Evolutionary conservation across 768 basidiomycete species (phyloP).

Genomic region (Mycena filopes): DNA sequence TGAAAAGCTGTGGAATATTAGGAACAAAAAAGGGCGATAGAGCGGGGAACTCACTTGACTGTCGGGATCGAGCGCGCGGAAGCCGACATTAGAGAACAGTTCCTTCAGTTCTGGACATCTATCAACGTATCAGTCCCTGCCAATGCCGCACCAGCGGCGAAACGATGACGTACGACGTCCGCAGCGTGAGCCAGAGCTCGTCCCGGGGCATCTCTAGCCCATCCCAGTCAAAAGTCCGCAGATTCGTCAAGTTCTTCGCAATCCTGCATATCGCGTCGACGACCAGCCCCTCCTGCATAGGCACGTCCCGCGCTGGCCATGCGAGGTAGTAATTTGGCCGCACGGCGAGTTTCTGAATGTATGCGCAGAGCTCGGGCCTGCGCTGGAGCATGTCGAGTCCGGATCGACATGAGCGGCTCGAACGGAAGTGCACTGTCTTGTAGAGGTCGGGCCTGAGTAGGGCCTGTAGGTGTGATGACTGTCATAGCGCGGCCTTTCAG

Average conservation of each 20-base stretch:
- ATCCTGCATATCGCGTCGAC: constrained; percentile 46
- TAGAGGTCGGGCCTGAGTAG: constrained; percentile 51
- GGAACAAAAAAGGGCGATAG: background rate
- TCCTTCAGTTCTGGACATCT: constrained; percentile 57
- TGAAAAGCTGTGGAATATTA: constrained; percentile 46
- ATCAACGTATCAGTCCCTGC: constrained; percentile 5
- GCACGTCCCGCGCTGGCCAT: constrained; percentile 57
- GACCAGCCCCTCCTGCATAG: constrained; percentile 55
- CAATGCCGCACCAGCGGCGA: constrained; percentile 4
- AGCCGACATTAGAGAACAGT: constrained; percentile 58
- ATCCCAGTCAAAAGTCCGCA: constrained; percentile 64
- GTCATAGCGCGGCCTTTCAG: constrained; percentile 15
- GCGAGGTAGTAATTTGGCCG: constrained; percentile 64
- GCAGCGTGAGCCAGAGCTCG: constrained; percentile 53
- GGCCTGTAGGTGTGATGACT: constrained; percentile 45
- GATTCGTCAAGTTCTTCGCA: constrained; percentile 42
- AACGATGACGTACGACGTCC: constrained; percentile 46
- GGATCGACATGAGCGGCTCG: constrained; percentile 50
- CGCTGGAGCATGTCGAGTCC: constrained; percentile 49
- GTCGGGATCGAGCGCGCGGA: constrained; percentile 43
- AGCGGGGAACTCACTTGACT: constrained; percentile 41
- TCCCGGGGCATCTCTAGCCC: constrained; percentile 58
- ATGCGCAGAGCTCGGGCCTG: constrained; percentile 48
- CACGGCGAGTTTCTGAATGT: constrained; percentile 55
- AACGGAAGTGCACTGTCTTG: constrained; percentile 55